Evolutionary conservation across 2,329 filamentous ascomycete genomes (phyloP), one percentile per base, ranked within the genome.

Genomic region (Myriosclerotinia duriaeana): DNA sequence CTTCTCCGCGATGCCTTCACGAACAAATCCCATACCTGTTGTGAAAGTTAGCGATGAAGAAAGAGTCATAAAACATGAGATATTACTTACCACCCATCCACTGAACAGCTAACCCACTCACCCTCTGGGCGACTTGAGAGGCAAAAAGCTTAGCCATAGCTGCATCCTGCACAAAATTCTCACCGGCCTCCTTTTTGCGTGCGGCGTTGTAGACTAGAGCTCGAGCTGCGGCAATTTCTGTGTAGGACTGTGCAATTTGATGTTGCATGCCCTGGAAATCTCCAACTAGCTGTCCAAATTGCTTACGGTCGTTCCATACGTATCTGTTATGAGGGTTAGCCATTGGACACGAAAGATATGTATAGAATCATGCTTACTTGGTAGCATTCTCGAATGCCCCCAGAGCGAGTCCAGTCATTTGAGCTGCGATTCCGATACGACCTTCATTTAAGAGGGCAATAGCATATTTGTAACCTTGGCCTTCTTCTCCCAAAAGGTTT

Each of bases 181-280:
- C 88, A 56, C 95, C 95, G 0, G 93, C 92, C 80, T 99, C 95
- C 90, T 98, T 99, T 86, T 96, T 97, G 75, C 95, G 88, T 1
- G 95, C 90, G 3, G 95, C 95, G 76, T 98, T 99, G 85, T 91
- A 99, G 65, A 99, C 93, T 30, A 99, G 84, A 11, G 93, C 92
- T 61, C 95, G 88, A 0, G 95, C 95, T 40, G 95, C 95, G 66
- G 88, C 84, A 76, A 99, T 97, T 78, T 99, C 95, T 34, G 90
- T 92, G 81, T 94, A 98, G 1, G 93, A 90, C 80, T 99, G 95
- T 2, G 95, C 95, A 70, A 99, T 89, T 82, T 99, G 95, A 82
- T 97, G 93, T 82, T 98, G 94, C 95, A 99, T 98, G 75, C 93
- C 93, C 81, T 99, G 95, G 85, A 99, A 99, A 78, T 96, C 91